Percentiles rank a stretch among this genome's conserved stretches.
Evolutionary conservation across 345 rosid species (phyloP).

Genomic region (Combretum micranthum): DNA sequence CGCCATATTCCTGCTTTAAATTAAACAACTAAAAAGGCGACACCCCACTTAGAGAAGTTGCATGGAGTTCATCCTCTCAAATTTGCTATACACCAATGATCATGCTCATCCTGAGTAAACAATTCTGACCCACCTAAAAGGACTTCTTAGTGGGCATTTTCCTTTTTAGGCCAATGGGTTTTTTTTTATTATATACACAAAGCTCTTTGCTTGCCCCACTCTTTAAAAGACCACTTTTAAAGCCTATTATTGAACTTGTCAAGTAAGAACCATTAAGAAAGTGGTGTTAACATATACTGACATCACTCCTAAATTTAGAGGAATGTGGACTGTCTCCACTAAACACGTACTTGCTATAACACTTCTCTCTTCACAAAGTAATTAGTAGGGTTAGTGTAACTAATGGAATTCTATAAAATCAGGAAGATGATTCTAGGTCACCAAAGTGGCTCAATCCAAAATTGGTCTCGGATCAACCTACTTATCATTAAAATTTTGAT

Average conservation of each 20-base stretch:
- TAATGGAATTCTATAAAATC: too few species aligned
- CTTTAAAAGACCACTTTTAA: not conserved
- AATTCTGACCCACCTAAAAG: slow-evolving; percentile 28
- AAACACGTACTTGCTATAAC: slow-evolving; percentile 1
- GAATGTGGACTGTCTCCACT: slow-evolving; percentile 12
- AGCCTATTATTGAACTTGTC: slow-evolving; percentile 9
- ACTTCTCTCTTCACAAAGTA: too few species aligned
- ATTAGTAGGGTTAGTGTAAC: too few species aligned
- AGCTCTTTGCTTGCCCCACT: slow-evolving; percentile 33
- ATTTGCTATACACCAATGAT: slow-evolving; percentile 47
- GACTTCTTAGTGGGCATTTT: slow-evolving; percentile 73
- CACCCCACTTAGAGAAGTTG: slow-evolving; percentile 46
- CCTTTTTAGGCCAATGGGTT: slow-evolving; percentile 28
- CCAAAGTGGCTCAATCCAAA: too few species aligned
- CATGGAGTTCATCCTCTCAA: slow-evolving; percentile 54
- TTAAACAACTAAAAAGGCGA: slow-evolving; percentile 33
- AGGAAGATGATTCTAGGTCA: too few species aligned
- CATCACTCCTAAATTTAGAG: not conserved
- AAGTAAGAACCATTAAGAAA: slow-evolving; percentile 3
- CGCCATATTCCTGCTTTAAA: slow-evolving; percentile 24
- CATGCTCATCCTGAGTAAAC: slow-evolving; percentile 18
- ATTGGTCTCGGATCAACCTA: too few species aligned
- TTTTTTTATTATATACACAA: not conserved
- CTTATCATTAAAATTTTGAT: too few species aligned
- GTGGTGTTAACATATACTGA: not conserved